Evolutionary conservation across 306 rosid species (phyloP).

Genomic region (Acacia confusa): DNA sequence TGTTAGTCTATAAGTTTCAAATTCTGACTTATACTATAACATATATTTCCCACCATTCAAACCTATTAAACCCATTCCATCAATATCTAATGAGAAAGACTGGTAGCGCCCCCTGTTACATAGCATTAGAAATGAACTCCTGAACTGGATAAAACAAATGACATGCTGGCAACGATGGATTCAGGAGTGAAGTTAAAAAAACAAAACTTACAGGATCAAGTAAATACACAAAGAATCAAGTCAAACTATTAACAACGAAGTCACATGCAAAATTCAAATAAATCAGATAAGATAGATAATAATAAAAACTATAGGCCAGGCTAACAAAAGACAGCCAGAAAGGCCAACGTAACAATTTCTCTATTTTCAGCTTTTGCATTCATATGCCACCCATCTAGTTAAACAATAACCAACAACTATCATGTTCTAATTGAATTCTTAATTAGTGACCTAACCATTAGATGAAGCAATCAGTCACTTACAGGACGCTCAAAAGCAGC

Average conservation of each 20-base stretch:
- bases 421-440: constrained; percentile 19
- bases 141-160: background rate
- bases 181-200: background rate
- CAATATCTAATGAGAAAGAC: background rate
- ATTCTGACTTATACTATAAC: background rate
- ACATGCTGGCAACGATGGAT: background rate
- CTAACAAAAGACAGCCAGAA: background rate
- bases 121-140: background rate
- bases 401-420: constrained; percentile 2
- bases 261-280: background rate
- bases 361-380: background rate
- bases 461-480: constrained; percentile 46
- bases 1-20: background rate
- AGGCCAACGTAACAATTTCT: background rate
- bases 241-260: background rate
- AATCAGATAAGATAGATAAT: background rate
- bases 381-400: background rate
- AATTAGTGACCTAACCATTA: constrained; percentile 10
- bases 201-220: background rate
- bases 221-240: background rate
- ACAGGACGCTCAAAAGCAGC: constrained; percentile 97
- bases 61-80: background rate
- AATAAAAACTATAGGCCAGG: background rate
- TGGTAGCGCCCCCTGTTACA: background rate
- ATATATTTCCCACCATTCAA: background rate